These are phyloP conservation scores for Pseudocercospora pini-densiflorae DNA, from an alignment of 2,329 filamentous ascomycete species.

Conservation along the genomic window DNA sequence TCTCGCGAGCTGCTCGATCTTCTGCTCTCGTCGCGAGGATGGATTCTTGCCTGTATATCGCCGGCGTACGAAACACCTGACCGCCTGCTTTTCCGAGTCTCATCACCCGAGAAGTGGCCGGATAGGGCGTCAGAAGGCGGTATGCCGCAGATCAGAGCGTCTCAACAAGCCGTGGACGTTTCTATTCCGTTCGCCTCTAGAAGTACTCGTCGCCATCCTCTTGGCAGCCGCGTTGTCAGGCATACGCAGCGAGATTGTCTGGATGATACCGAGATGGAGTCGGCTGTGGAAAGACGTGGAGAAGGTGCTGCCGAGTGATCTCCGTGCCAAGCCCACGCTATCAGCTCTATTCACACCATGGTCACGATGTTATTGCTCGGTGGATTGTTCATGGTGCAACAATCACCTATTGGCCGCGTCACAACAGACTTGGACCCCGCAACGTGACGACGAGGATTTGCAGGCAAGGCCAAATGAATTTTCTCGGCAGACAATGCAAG, in stretches of 20 bases:
- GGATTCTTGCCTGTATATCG: not conserved
- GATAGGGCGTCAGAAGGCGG: not conserved
- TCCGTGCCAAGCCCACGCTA: not conserved
- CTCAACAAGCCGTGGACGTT: not conserved
- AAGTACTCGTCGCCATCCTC: not conserved
- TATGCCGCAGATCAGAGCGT: not conserved
- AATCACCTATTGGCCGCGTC: not conserved
- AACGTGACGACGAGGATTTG: constrained; percentile 1
- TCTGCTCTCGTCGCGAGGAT: not conserved
- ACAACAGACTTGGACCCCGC: not conserved
- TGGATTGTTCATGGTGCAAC: not conserved
- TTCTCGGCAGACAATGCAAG: constrained; percentile 4
- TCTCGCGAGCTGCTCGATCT: too few relatives aligned
- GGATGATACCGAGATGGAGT: not conserved
- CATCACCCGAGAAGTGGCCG: not conserved
- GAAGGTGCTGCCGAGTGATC: not conserved
- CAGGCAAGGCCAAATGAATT: not conserved
- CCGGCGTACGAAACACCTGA: not conserved
- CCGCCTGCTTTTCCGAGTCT: not conserved
- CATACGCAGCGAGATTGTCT: not conserved
- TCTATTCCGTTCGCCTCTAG: not conserved
- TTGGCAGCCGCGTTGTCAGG: not conserved
- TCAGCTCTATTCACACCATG: not conserved
- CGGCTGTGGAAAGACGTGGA: not conserved
- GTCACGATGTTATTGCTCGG: not conserved